Base-by-base conservation (phyloP, 805 yeast genomes). In the Barnettozyma sp. region DNA sequence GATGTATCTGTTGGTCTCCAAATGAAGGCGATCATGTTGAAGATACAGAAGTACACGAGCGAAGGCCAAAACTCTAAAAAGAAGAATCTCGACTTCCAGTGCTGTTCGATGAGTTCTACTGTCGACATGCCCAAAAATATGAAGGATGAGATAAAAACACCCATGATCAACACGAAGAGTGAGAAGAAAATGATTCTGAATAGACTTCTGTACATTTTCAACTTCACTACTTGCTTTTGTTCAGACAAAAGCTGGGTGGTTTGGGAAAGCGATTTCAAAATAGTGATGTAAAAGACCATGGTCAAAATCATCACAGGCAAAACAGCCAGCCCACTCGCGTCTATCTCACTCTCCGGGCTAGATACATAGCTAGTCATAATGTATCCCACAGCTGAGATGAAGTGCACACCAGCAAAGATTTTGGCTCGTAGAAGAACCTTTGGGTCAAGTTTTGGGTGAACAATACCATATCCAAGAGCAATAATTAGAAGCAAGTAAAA, bases 1-100 rank as follows among this genome's bases (percentile, higher is more conserved):
- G 95, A 87, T 26, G 95, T 86, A 48, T 82, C 92, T 0, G 97
- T 90, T 36, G 99, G 99, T 60, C 98, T 80, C 98, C 98, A 92
- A 44, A 92, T 73, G 65, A 87, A 76, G 5, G 95, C 84, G 44
- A 92, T 70, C 8, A 87, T 74, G 50, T 81, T 72, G 57, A 92
- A 88, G 25, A 88, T 88, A 32, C 79, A 61, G 54, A 83, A 85
- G 62, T 86, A 92, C 11, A 87, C 80, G 33, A 86, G 71, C 33
- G 94, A 79, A 26, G 96, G 95, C 96, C 97, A 88, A 65, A 94
- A 94, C 49, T 90, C 96, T 30, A 81, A 71, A 36, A 86, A 61
- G 51, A 92, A 86, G 66, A 85, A 88, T 52, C 94, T 76, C 30
- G 85, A 74, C 61, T 88, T 84, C 98, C 98, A 92, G 55, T 84